These are phyloP conservation scores for Colletotrichum neosansevieriae DNA, from an alignment of 2,329 filamentous ascomycete species.

Conservation along the genomic window DNA sequence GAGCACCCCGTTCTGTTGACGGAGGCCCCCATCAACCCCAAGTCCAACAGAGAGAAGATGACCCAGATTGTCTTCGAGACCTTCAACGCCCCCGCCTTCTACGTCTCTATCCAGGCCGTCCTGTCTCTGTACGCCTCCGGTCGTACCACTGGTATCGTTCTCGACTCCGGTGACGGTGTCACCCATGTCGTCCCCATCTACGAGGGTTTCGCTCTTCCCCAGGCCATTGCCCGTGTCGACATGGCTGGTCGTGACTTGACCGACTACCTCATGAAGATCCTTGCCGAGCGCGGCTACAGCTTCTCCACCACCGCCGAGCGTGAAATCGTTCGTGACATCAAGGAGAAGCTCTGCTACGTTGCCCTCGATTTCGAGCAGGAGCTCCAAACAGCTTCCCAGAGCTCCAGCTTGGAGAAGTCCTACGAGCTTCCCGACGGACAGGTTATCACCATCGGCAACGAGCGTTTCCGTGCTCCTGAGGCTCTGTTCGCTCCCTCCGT, in stretches of 20 bases:
- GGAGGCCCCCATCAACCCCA: conserved; percentile 99
- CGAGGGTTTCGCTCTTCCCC: conserved; percentile 99
- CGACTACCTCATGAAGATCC: conserved; percentile 99
- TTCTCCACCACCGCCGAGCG: conserved; percentile 99
- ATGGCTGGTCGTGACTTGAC: conserved; percentile 99
- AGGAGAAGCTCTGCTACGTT: conserved; percentile 99
- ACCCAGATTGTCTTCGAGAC: conserved; percentile 99
- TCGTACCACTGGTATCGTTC: conserved; percentile 99
- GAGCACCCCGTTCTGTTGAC: conserved; percentile 99
- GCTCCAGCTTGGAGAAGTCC: conserved; percentile 98
- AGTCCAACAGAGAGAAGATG: conserved; percentile 99
- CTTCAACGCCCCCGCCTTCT: conserved; percentile 99
- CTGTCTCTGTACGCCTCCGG: conserved; percentile 99
- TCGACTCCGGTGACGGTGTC: conserved; percentile 99
- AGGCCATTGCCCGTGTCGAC: conserved; percentile 99
- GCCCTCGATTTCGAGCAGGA: conserved; percentile 99
- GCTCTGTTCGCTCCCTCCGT: conserved; percentile 99
- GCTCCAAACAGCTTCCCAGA: conserved; percentile 99
- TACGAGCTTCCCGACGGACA: conserved; percentile 99
- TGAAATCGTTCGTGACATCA: conserved; percentile 99
- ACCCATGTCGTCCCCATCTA: conserved; percentile 99
- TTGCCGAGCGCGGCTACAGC: conserved; percentile 98
- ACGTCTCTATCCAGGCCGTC: conserved; percentile 99
- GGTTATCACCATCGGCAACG: conserved; percentile 99
- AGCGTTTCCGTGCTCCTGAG: conserved; percentile 99